Conservation (phyloP, 2,329 filamentous ascomycete species). For the Ilyonectria mors-panacis region DNA sequence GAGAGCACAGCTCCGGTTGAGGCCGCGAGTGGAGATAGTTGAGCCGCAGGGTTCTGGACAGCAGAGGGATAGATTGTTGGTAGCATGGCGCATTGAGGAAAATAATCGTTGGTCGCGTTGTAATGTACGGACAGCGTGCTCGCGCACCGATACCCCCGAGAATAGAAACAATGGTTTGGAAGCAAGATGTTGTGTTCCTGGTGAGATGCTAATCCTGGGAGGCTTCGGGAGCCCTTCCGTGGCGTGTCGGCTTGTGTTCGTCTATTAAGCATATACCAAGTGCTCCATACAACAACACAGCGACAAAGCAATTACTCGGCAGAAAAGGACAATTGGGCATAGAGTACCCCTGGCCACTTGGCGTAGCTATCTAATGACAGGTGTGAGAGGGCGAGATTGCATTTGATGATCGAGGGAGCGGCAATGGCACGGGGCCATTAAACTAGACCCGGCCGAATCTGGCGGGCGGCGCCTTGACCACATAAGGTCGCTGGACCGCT, state of each 20-base stretch:
- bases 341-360: background rate
- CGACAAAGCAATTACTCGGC: background rate
- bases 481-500: background rate
- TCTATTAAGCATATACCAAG: background rate
- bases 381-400: constrained; percentile 3
- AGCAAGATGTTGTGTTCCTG: background rate
- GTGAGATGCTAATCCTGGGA: background rate
- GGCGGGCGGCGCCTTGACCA: background rate
- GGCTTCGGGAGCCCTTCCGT: background rate
- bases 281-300: background rate
- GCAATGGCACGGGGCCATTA: constrained; percentile 12
- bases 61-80: constrained; percentile 36
- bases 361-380: background rate
- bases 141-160: constrained; percentile 41
- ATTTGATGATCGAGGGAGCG: background rate
- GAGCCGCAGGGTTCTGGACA: constrained; percentile 25
- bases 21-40: constrained; percentile 38
- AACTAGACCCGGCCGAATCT: constrained; percentile 14
- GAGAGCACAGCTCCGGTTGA: constrained; percentile 27
- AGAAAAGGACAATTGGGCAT: background rate
- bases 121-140: constrained; percentile 21
- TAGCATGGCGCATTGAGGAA: constrained; percentile 34
- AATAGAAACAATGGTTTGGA: constrained; percentile 4
- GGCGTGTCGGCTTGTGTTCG: too few species aligned
- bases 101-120: constrained; percentile 28